Conservation (phyloP, 495 filamentous ascomycete species). For the Daldinia decipiens region DNA sequence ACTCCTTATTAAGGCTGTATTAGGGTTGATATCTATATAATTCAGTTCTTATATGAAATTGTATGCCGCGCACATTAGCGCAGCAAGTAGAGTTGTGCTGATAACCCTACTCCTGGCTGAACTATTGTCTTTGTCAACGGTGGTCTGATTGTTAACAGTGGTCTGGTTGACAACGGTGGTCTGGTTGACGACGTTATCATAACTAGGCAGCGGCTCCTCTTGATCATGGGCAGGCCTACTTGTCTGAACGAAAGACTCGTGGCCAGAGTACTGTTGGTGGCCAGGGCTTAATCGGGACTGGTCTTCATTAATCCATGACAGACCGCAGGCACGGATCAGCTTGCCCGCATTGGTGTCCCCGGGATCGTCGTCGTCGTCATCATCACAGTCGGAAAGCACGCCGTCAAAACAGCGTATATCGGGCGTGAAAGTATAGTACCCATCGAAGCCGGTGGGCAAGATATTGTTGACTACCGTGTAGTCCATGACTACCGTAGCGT, state of each 20-base stretch:
- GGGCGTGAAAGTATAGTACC: slow-evolving; percentile 20
- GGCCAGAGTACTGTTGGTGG: slow-evolving; percentile 8
- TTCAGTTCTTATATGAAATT: not conserved
- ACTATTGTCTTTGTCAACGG: not conserved
- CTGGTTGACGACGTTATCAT: slow-evolving; percentile 3
- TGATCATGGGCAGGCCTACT: not conserved
- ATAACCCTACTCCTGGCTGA: slow-evolving; percentile 7
- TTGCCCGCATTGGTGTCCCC: slow-evolving; percentile 5
- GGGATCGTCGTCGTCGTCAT: slow-evolving; percentile 16
- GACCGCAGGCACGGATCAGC: slow-evolving; percentile 14
- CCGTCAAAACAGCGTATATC: slow-evolving; percentile 11
- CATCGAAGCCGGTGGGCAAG: not conserved
- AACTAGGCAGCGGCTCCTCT: slow-evolving; percentile 7
- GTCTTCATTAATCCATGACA: not conserved
- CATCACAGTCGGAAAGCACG: slow-evolving; percentile 16
- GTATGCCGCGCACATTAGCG: slow-evolving; percentile 6
- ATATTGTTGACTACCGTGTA: not conserved
- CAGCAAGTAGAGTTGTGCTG: slow-evolving; percentile 14
- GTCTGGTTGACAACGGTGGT: slow-evolving; percentile 3
- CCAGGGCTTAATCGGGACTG: not conserved
- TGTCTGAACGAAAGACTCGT: not conserved
- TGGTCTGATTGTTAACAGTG: slow-evolving; percentile 2
- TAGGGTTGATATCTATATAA: no score
- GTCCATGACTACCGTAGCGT: slow-evolving; percentile 26
- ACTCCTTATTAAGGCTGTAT: no score